phyloP scores from a whole-genome alignment of 148 eudicot species.

The Hydrangea macrophylla region DNA sequence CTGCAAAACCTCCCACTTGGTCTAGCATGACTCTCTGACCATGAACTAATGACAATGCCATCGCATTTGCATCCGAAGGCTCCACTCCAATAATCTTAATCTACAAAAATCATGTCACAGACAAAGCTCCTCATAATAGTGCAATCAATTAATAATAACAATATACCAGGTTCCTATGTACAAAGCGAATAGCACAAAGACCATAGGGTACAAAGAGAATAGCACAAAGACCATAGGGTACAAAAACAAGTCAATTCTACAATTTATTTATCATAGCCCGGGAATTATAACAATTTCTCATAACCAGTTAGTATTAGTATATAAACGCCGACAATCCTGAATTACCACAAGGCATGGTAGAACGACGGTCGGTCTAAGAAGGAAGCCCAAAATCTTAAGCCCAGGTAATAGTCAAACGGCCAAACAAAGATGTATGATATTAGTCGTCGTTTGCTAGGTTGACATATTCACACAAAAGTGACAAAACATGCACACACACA shows the following conservation, averaged over 20 bases:
- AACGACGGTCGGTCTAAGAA: not conserved
- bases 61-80: conserved; percentile 92
- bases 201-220: not conserved
- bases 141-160: not conserved
- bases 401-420: not conserved
- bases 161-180: not conserved
- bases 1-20: conserved; percentile 97
- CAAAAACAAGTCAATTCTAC: not conserved
- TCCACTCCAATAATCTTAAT: conserved; percentile 93
- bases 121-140: not conserved
- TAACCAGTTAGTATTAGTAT: not conserved
- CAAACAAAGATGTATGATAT: not conserved
- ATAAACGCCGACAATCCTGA: not conserved
- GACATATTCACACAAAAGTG: conserved; percentile 1
- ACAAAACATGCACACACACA: too few species aligned
- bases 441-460: not conserved
- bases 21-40: conserved; percentile 74
- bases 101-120: conserved; percentile 26
- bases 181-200: not conserved
- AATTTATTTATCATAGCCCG: not conserved
- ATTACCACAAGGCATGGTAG: not conserved
- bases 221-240: not conserved
- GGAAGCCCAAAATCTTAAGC: not conserved
- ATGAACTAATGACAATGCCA: conserved; percentile 93
- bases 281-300: not conserved